phyloP scores from a whole-genome alignment of 1,139 yeast species.

The Pichia sp. region DNA sequence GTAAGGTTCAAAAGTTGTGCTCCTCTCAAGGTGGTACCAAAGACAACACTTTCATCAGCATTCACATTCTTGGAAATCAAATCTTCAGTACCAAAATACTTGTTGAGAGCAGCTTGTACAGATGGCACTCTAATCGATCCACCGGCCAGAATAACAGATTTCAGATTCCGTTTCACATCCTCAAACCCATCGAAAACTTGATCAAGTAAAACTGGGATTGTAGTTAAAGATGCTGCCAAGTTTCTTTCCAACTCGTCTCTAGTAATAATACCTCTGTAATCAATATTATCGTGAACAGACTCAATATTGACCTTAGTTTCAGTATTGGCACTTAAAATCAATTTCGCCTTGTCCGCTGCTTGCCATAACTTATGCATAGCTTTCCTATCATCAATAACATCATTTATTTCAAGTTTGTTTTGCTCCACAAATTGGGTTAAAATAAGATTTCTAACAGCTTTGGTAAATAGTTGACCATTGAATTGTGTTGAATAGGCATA shows the following conservation, averaged over 20 bases:
- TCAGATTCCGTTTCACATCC: conserved; percentile 33
- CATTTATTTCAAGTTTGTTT: not conserved
- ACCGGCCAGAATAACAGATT: conserved; percentile 77
- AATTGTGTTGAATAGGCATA: conserved; percentile 57
- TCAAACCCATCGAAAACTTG: conserved; percentile 39
- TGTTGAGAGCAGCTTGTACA: conserved; percentile 53
- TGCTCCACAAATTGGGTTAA: conserved; percentile 47
- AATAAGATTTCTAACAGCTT: conserved; percentile 53
- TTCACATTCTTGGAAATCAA: conserved; percentile 80
- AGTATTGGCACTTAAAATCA: conserved; percentile 75
- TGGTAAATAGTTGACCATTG: conserved; percentile 74
- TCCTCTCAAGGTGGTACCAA: conserved; percentile 83
- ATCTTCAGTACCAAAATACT: conserved; percentile 43
- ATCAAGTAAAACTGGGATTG: conserved; percentile 42
- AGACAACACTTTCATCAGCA: conserved; percentile 91
- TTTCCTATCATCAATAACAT: conserved; percentile 41
- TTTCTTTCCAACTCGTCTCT: conserved; percentile 68
- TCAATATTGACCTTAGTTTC: conserved; percentile 74
- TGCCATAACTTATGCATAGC: conserved; percentile 64
- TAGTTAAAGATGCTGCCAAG: not conserved
- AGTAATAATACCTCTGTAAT: conserved; percentile 57
- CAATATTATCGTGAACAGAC: conserved; percentile 60
- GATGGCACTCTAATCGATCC: conserved; percentile 91
- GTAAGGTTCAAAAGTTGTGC: conserved; percentile 55
- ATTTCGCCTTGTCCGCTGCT: conserved; percentile 82